A percentile compares a stretch with the other conserved stretches of the same genome.
These are phyloP conservation scores for Biancaea sappan DNA, from an alignment of 306 rosid species.

Conservation along the genomic window DNA sequence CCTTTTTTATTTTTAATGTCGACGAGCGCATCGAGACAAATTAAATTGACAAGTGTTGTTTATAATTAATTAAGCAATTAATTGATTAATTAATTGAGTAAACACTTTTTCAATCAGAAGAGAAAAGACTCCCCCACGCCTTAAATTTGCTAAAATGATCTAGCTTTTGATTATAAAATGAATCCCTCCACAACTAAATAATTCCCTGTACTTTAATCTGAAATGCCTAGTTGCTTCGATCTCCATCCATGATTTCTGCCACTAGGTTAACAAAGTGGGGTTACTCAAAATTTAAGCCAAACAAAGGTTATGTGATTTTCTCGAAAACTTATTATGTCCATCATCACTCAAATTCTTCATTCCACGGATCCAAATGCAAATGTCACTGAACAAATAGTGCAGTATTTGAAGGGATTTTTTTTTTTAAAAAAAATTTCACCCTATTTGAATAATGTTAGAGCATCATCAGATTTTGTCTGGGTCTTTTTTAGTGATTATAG, in stretches of 20 bases:
- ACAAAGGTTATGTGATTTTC: background rate
- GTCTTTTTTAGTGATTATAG: too few relatives aligned
- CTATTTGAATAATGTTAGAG: too few relatives aligned
- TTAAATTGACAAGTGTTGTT: background rate
- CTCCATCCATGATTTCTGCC: background rate
- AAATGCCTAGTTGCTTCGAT: background rate
- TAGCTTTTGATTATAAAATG: background rate
- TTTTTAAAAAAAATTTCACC: too few relatives aligned
- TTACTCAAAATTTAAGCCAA: background rate
- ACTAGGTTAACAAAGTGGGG: constrained; percentile 1
- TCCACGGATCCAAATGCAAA: too few relatives aligned
- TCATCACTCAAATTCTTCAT: too few relatives aligned
- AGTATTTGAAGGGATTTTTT: too few relatives aligned
- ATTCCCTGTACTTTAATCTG: background rate
- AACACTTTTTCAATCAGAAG: background rate
- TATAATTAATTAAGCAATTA: background rate
- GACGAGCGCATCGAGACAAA: background rate
- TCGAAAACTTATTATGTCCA: background rate
- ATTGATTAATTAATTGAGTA: background rate
- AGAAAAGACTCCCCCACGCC: constrained; percentile 3
- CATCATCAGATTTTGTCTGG: too few relatives aligned
- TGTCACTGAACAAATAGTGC: too few relatives aligned
- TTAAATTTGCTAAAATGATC: background rate
- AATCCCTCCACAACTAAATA: background rate
- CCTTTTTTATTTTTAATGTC: too few relatives aligned